Evolutionary conservation across 495 filamentous ascomycete genomes (phyloP).

Genomic region (Penicillium lividum): DNA sequence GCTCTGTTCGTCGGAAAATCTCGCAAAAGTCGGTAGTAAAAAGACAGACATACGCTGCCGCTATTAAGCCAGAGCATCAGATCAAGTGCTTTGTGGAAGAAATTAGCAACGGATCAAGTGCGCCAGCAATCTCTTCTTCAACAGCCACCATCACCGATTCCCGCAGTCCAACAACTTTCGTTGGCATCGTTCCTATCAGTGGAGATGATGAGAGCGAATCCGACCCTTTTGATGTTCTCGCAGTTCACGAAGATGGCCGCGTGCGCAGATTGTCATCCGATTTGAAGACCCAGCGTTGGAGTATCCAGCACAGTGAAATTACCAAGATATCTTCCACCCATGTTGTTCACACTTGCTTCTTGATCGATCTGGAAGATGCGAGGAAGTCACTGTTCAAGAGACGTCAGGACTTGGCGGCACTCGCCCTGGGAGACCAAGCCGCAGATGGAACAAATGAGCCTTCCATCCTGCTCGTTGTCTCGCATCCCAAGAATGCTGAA

Average conservation of each 20-base stretch:
- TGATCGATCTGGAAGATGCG: slow-evolving; percentile 49
- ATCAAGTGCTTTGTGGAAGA: slow-evolving; percentile 57
- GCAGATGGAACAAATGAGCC: slow-evolving; percentile 33
- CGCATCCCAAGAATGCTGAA: slow-evolving; percentile 35
- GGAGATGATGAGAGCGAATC: slow-evolving; percentile 25
- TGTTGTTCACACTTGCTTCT: slow-evolving; percentile 40
- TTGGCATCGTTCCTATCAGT: slow-evolving; percentile 40
- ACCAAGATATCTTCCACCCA: slow-evolving; percentile 33
- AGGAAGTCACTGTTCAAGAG: slow-evolving; percentile 45
- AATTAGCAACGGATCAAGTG: slow-evolving; percentile 37
- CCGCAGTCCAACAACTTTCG: slow-evolving; percentile 41
- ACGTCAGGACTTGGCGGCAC: slow-evolving; percentile 42
- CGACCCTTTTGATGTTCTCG: slow-evolving; percentile 43
- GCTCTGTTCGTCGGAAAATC: slow-evolving; percentile 66
- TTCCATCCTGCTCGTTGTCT: slow-evolving; percentile 44
- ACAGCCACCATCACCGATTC: slow-evolving; percentile 43
- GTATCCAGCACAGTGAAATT: slow-evolving; percentile 42
- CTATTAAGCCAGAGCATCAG: slow-evolving; percentile 44
- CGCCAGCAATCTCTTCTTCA: slow-evolving; percentile 44
- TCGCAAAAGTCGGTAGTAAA: slow-evolving; percentile 51
- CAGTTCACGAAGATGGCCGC: slow-evolving; percentile 48
- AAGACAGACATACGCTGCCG: slow-evolving; percentile 69
- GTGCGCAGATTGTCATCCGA: slow-evolving; percentile 44
- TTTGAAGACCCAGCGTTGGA: slow-evolving; percentile 45
- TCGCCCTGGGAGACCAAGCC: slow-evolving; percentile 38